Evolutionary conservation across 2,329 filamentous ascomycete species (phyloP), one percentile per base, ranked within the genome.

Genomic region (Cadophora malorum): DNA sequence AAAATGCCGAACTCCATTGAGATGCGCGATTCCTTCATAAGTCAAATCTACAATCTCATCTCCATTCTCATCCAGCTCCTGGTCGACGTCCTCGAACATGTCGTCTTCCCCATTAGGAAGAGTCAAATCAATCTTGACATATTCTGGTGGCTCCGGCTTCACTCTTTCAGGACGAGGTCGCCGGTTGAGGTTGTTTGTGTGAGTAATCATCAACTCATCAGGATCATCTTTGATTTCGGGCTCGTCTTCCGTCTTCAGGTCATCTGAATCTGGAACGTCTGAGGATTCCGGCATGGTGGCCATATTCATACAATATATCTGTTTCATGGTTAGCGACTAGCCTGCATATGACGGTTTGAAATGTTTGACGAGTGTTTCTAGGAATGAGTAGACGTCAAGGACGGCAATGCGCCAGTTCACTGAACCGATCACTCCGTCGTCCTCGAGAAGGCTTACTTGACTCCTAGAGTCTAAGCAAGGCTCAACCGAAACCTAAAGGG

Each of bases 81-180:
- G 69, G 67, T 74, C 75, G n/a, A 74, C 71, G 65, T 75, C 75
- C 49, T 74, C 72, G 62, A 74, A 74, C 55, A 73, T 75, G 62
- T 74, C 70, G 25, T 72, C 70, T 21, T 71, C 62, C 16, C 58
- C 62, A 47, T 70, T 66, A 4, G 71, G 67, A 52, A 67, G 21
- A 25, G 31, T 69, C 14, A 50, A 59, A 49, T 70, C 67, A n/a
- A 71, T 52, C n/a, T 65, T 70, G 31, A 64, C 68, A 63, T 70
- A 63, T n/a, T 71, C 67, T 19, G 63, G 49, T 14, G 74, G 70
- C 56, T 75, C 71, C 12, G 69, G 64, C 41, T 71, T 67, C 5
- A 66, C 50, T 45, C 65, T 66, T 16, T 63, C 59, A 3, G 49
- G 65, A 50, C 50, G 58, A 23, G 50, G 49, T 41, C 49, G 58